Base-by-base conservation (phyloP, 176 grass and related monocot genomes). In the Musa schizocarpa region DNA sequence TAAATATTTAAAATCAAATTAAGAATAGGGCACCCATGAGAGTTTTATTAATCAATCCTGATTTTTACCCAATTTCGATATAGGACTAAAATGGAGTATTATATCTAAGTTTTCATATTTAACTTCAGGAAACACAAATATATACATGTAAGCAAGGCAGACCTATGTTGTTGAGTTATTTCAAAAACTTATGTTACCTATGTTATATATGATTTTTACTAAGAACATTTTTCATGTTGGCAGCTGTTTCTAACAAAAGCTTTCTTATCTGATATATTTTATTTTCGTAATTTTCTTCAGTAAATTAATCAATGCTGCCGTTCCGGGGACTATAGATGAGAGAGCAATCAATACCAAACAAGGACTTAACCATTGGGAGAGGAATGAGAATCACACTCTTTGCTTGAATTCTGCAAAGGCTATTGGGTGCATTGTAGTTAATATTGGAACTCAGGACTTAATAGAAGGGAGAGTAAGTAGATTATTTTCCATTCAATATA, bases 341-440 rank as follows among this genome's bases (percentile, higher is more conserved):
- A 92, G 96, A 76, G 88, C 96, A 80, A 99, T 99, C 72, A 95
- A 99, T 89, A 99, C 82, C 72, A 99, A 99, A 86, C 88, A 84
- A 82, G 88, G 92, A 53, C 88, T 99, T 74, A 99, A 99, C 65
- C 96, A 91, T 49, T 99, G 96, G 96, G 83, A 99, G 84, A 92
- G 91, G 65, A 99, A 95, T 85, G 96, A 99, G 82, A 99, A 99
- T 74, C 96, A 95, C 68, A 99, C 96, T 58, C 86, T 99, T 51
- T 95, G 96, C 86, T 88, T 99, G 82, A 99, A 99, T 67, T 94
- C 96, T 53, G 96, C 96, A 68, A 95, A 99, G 83, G 96, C 96
- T 73, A 99, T 99, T 82, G 96, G 88, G 75, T 99, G 96, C 71
- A 99, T 91, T 27, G 88, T 98, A 51, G 95, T 98, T 48, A 98